Evolutionary conservation across 371 early-diverging fungal genomes (phyloP).

Genomic region (Capniomyces stellatus): DNA sequence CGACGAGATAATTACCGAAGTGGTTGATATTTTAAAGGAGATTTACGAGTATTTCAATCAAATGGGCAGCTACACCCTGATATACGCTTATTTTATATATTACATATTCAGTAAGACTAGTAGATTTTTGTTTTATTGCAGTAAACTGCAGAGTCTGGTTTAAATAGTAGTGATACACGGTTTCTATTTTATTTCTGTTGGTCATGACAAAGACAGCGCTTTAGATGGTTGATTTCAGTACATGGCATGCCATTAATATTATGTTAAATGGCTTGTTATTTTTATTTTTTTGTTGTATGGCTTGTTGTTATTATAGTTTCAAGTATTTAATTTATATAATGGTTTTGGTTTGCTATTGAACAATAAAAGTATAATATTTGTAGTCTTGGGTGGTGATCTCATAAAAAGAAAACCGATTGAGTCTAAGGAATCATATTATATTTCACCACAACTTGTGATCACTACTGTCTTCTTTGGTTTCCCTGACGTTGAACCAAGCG

Average conservation of each 20-base stretch:
- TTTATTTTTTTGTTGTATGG: too few relatives aligned
- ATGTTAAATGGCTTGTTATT: too few relatives aligned
- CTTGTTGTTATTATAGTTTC: background rate
- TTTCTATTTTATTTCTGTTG: too few relatives aligned
- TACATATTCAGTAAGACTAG: background rate
- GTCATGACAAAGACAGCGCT: too few relatives aligned
- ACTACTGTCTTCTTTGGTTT: slow-evolving; percentile 11
- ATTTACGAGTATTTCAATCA: too few relatives aligned
- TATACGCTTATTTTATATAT: background rate
- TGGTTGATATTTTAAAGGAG: too few relatives aligned
- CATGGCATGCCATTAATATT: too few relatives aligned
- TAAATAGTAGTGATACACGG: too few relatives aligned
- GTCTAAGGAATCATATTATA: too few relatives aligned
- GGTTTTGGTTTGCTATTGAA: background rate
- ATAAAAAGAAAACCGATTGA: too few relatives aligned
- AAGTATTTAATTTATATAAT: background rate
- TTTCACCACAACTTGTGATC: slow-evolving; percentile 11
- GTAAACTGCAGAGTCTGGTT: background rate
- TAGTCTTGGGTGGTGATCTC: too few relatives aligned
- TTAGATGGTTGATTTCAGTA: too few relatives aligned
- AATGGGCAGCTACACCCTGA: background rate
- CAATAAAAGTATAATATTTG: background rate
- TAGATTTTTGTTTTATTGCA: background rate
- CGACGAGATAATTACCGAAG: background rate
- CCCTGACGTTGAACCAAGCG: slow-evolving; percentile 14